Evolutionary conservation across 495 filamentous ascomycete species (phyloP).

Genomic region (Aspergillus egyptiacus): DNA sequence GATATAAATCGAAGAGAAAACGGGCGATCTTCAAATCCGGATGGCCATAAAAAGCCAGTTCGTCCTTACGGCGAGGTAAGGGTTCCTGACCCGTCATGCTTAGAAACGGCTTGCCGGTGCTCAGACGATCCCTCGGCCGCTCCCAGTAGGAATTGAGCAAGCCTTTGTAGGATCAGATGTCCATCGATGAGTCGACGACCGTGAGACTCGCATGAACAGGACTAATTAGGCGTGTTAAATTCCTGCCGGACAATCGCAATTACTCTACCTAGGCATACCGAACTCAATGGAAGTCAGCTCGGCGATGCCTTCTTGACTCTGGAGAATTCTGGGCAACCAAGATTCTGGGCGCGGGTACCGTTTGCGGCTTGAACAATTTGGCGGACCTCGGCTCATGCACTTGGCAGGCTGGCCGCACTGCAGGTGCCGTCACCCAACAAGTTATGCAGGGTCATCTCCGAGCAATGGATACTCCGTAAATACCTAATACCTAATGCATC

Average conservation of each 20-base stretch:
- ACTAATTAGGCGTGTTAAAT: background rate
- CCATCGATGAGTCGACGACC: too few species aligned
- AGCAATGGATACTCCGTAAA: too few species aligned
- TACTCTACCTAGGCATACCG: too few species aligned
- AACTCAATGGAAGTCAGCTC: background rate
- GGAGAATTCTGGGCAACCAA: constrained; percentile 2
- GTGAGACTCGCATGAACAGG: background rate
- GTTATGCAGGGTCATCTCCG: background rate
- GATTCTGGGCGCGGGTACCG: background rate
- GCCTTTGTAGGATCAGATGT: background rate
- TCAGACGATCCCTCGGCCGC: background rate
- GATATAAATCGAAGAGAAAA: too few species aligned
- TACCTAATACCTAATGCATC: too few species aligned
- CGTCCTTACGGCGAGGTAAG: background rate
- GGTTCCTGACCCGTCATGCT: background rate
- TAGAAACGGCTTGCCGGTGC: constrained; percentile 14
- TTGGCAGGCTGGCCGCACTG: too few species aligned
- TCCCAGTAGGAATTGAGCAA: background rate
- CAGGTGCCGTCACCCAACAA: too few species aligned
- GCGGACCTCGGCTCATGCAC: constrained; percentile 13
- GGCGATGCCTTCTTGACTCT: background rate
- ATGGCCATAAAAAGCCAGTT: background rate
- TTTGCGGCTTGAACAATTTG: background rate
- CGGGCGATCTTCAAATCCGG: too few species aligned
- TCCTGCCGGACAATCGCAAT: constrained; percentile 4